phyloP scores from a whole-genome alignment of 352 stramenopile genomes.

The Pseudoperonospora humuli region DNA sequence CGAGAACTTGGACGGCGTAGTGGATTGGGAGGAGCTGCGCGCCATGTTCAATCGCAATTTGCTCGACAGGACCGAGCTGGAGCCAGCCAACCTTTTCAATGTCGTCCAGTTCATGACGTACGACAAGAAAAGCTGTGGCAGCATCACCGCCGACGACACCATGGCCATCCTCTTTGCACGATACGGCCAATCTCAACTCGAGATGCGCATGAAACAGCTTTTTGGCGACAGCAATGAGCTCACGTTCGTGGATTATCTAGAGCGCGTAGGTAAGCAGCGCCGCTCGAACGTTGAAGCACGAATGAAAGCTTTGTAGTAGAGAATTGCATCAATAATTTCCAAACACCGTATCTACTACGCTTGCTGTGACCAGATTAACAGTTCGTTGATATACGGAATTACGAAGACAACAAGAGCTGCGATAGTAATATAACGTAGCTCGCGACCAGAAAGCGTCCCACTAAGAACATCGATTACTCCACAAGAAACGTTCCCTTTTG shows the following conservation, averaged over 20 bases:
- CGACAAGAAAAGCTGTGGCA: constrained; percentile 91
- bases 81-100: constrained; percentile 94
- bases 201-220: constrained; percentile 88
- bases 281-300: constrained; percentile 50
- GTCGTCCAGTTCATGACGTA: constrained; percentile 98
- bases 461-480: constrained; percentile 8
- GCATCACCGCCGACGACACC: constrained; percentile 95
- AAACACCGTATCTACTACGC: neutral
- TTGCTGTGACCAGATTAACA: too few relatives aligned
- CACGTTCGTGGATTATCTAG: constrained; percentile 73
- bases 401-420: neutral
- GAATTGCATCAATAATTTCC: neutral
- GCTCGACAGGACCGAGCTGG: constrained; percentile 91
- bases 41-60: constrained; percentile 96
- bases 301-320: constrained; percentile 20
- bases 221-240: constrained; percentile 85
- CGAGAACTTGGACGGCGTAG: constrained; percentile 92
- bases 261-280: constrained; percentile 66
- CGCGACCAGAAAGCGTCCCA: neutral
- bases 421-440: neutral
- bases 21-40: constrained; percentile 93
- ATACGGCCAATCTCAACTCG: constrained; percentile 83
- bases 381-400: neutral
- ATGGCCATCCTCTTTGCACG: constrained; percentile 97
- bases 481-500: constrained; percentile 37